These are phyloP conservation scores for Zanthoxylum bungeanum DNA, from an alignment of 345 rosid species.

Conservation along the genomic window DNA sequence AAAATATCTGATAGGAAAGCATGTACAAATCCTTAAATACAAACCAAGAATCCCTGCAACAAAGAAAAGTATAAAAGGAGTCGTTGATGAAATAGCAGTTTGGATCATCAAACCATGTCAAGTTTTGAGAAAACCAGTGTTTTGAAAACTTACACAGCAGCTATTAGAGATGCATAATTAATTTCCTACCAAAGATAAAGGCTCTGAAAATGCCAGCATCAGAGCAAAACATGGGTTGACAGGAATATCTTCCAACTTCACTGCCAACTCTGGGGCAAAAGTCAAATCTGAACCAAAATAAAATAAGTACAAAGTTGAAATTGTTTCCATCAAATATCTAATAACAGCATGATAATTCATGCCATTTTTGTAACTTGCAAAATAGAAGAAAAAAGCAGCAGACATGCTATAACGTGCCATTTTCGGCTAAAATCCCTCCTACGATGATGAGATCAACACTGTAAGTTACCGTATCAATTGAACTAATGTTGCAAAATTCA, in stretches of 20 bases:
- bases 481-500: background rate
- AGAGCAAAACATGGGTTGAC: slow-evolving; percentile 73
- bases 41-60: background rate
- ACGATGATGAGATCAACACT: background rate
- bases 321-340: background rate
- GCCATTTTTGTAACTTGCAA: background rate
- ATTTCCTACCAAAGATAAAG: slow-evolving; percentile 59
- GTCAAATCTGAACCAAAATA: slow-evolving; percentile 47
- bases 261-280: slow-evolving; percentile 46
- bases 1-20: background rate
- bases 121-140: background rate
- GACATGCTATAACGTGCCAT: background rate
- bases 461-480: background rate
- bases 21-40: background rate
- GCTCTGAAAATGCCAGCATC: slow-evolving; percentile 78
- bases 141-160: background rate
- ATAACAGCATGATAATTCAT: background rate
- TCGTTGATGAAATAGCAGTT: background rate
- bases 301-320: background rate
- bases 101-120: background rate
- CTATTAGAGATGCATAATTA: background rate
- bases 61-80: background rate
- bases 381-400: background rate
- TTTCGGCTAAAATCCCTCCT: background rate
- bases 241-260: slow-evolving; percentile 58